Conservation (phyloP, 2,329 filamentous ascomycete genomes). For the Amylocarpus encephaloides region DNA sequence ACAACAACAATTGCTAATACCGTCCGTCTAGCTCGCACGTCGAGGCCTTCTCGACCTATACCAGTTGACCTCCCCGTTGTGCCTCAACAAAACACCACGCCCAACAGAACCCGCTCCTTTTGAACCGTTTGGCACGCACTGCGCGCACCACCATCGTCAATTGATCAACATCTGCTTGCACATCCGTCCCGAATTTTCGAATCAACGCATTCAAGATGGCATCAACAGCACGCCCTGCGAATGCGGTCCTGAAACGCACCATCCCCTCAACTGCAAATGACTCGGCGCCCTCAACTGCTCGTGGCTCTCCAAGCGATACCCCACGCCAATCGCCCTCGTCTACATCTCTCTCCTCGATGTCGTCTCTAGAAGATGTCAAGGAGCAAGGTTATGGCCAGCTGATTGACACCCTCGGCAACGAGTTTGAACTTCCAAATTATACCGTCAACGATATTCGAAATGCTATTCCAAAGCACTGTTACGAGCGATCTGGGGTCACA, state of each 20-base stretch:
- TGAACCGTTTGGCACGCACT: neutral
- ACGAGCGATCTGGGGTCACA: constrained; percentile 70
- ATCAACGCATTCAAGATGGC: constrained; percentile 23
- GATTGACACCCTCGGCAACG: constrained; percentile 88
- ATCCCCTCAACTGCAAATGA: constrained; percentile 25
- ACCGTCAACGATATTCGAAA: constrained; percentile 97
- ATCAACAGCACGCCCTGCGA: constrained; percentile 27
- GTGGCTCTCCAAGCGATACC: constrained; percentile 53
- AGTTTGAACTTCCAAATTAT: constrained; percentile 89
- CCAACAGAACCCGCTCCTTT: constrained; percentile 6
- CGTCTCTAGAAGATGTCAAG: constrained; percentile 49
- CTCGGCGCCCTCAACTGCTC: constrained; percentile 46
- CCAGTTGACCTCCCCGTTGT: neutral
- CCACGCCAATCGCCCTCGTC: constrained; percentile 65
- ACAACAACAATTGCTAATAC: constrained; percentile 3
- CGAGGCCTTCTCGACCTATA: neutral
- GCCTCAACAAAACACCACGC: constrained; percentile 14
- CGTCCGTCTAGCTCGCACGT: neutral
- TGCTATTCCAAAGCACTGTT: constrained; percentile 97
- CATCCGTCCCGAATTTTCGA: neutral
- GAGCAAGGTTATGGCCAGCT: constrained; percentile 54
- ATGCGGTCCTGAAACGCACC: constrained; percentile 22
- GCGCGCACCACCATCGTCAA: neutral
- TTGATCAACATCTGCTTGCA: neutral
- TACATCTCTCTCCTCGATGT: constrained; percentile 88